Conservation (phyloP, 164 flowering plant genomes). For the Houttuynia cordata region DNA sequence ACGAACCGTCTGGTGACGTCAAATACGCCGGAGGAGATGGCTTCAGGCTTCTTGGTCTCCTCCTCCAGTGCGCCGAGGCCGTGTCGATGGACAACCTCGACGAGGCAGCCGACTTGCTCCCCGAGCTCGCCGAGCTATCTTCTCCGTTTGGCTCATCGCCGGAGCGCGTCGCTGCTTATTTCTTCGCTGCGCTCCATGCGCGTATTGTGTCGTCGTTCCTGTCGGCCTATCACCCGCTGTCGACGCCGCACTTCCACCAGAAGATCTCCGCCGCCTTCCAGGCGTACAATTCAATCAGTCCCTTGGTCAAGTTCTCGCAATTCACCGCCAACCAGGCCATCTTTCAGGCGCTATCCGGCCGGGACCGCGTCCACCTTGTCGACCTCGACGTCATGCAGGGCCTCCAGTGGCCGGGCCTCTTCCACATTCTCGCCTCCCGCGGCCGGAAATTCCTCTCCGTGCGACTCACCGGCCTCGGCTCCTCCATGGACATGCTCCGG, state of each 20-base stretch:
- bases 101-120: slow-evolving; percentile 56
- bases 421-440: slow-evolving; percentile 79
- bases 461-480: slow-evolving; percentile 71
- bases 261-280: slow-evolving; percentile 53
- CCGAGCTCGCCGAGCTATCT: slow-evolving; percentile 60
- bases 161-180: slow-evolving; percentile 80
- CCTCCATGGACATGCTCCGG: slow-evolving; percentile 44
- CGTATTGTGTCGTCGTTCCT: slow-evolving; percentile 49
- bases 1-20: neutral
- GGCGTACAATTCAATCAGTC: slow-evolving; percentile 64
- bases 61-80: slow-evolving; percentile 83
- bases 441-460: slow-evolving; percentile 39
- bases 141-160: slow-evolving; percentile 85
- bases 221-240: slow-evolving; percentile 39
- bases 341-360: slow-evolving; percentile 52
- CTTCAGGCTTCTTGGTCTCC: slow-evolving; percentile 50
- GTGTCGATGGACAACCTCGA: slow-evolving; percentile 57
- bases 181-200: slow-evolving; percentile 63
- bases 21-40: slow-evolving; percentile 12
- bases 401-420: slow-evolving; percentile 94
- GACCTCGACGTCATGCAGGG: slow-evolving; percentile 95
- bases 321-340: slow-evolving; percentile 92
- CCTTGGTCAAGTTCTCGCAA: slow-evolving; percentile 75
- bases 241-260: slow-evolving; percentile 20
- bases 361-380: slow-evolving; percentile 64